phyloP scores from a whole-genome alignment of 2,329 filamentous ascomycete genomes.

The Apiospora saccharicola region DNA sequence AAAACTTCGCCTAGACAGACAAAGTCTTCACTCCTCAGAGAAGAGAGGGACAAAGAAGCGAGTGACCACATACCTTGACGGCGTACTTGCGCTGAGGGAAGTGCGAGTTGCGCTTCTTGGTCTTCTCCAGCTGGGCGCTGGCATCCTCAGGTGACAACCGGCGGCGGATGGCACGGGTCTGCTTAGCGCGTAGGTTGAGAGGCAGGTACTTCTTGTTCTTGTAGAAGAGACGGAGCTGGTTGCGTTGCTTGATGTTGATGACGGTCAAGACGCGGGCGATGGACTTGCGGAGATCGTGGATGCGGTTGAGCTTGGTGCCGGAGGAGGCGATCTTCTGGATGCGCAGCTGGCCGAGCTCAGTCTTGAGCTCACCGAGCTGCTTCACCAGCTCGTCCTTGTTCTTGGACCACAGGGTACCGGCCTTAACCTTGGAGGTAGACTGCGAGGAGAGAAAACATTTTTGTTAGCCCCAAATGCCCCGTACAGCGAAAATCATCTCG shows the following conservation, averaged over 20 bases:
- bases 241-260: conserved; percentile 99
- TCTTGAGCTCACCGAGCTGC: conserved; percentile 94
- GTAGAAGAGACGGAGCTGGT: conserved; percentile 98
- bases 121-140: conserved; percentile 85
- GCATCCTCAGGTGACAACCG: conserved; percentile 92
- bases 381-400: conserved; percentile 98
- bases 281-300: conserved; percentile 99
- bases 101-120: conserved; percentile 94
- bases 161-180: conserved; percentile 97
- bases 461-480: conserved; percentile 31
- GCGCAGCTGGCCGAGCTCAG: conserved; percentile 93
- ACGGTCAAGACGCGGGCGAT: conserved; percentile 98
- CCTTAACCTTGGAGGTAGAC: conserved; percentile 82
- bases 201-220: conserved; percentile 99
- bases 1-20: neutral
- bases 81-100: conserved; percentile 99
- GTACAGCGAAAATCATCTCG: neutral
- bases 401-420: conserved; percentile 97
- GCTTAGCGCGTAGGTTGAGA: conserved; percentile 97
- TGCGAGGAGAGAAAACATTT: conserved; percentile 41
- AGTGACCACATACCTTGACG: conserved; percentile 82
- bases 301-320: conserved; percentile 95
- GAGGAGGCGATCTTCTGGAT: conserved; percentile 98
- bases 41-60: neutral
- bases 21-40: neutral